phyloP scores from a whole-genome alignment of 208 protist species.

The Naegleria gruberi region DNA sequence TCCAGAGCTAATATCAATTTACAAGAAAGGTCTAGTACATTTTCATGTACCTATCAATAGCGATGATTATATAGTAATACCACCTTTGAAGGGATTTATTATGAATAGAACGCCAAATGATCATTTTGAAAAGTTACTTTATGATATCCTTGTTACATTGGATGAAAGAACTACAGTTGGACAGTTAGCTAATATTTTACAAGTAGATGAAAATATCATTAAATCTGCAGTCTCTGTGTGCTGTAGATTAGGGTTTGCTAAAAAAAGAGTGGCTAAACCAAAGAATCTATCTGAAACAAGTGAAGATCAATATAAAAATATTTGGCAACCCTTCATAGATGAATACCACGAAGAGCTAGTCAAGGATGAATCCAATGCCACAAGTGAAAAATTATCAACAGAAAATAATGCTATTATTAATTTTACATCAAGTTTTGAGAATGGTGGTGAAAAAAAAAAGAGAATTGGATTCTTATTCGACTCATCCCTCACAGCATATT shows the following conservation, averaged over 20 bases:
- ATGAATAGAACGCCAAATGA: slow-evolving; percentile 92
- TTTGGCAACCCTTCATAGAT: slow-evolving; percentile 24
- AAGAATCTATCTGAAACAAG: not conserved
- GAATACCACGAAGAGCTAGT: slow-evolving; percentile 28
- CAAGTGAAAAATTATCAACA: not conserved
- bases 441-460: slow-evolving; percentile 36
- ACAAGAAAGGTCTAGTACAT: slow-evolving; percentile 73
- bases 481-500: slow-evolving; percentile 81
- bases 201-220: slow-evolving; percentile 73
- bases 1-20: slow-evolving; percentile 50
- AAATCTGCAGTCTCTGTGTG: slow-evolving; percentile 77
- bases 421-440: not conserved
- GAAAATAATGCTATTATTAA: not conserved
- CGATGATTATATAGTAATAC: slow-evolving; percentile 74
- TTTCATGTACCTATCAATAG: slow-evolving; percentile 68
- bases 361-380: slow-evolving; percentile 39
- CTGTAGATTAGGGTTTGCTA: slow-evolving; percentile 72
- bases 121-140: slow-evolving; percentile 86
- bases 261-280: slow-evolving; percentile 48
- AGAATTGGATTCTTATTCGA: slow-evolving; percentile 90
- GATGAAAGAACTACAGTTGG: slow-evolving; percentile 82
- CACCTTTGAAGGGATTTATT: slow-evolving; percentile 85
- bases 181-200: slow-evolving; percentile 75
- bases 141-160: slow-evolving; percentile 85
- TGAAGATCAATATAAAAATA: slow-evolving; percentile 30